Evolutionary conservation across 169 alveolate genomes (phyloP).

Genomic region (Miamiensis avidus): DNA sequence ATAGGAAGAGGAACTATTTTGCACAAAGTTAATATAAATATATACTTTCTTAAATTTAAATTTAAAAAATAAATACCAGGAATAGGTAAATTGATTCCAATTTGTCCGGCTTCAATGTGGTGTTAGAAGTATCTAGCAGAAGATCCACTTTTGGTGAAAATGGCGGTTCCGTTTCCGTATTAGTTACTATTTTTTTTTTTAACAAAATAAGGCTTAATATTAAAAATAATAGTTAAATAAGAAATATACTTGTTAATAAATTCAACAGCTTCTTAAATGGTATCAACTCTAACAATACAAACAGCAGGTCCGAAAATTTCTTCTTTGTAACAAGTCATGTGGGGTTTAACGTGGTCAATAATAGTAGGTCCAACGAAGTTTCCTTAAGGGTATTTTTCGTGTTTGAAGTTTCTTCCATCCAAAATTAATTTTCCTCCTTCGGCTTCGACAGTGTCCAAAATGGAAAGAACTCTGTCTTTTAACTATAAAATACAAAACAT

Average conservation of each 20-base stretch:
- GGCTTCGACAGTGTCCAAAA: conserved; percentile 54
- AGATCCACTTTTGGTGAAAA: conserved; percentile 76
- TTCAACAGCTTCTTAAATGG: conserved; percentile 77
- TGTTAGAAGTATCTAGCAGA: conserved; percentile 76
- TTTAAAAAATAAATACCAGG: conserved; percentile 83
- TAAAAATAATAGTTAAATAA: neutral
- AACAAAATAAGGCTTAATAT: neutral
- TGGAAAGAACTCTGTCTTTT: conserved; percentile 55
- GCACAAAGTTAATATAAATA: no score
- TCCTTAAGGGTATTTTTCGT: conserved; percentile 74
- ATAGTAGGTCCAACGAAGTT: conserved; percentile 86
- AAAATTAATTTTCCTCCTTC: conserved; percentile 76
- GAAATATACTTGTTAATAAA: conserved; percentile 53
- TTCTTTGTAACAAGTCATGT: conserved; percentile 69
- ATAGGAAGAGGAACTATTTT: conserved; percentile 74
- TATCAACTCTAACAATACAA: conserved; percentile 58
- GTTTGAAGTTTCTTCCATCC: conserved; percentile 75
- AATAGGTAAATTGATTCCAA: conserved; percentile 82
- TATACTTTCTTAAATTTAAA: conserved; percentile 82
- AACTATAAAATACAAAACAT: conserved; percentile 35
- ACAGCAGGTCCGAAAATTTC: conserved; percentile 88
- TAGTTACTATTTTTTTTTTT: conserved; percentile 14
- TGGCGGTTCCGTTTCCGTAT: conserved; percentile 85
- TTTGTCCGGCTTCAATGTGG: conserved; percentile 75
- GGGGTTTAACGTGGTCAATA: conserved; percentile 66